These are phyloP conservation scores for Elongisporangium prolatum DNA, from an alignment of 352 stramenopile genomes.

Conservation along the genomic window DNA sequence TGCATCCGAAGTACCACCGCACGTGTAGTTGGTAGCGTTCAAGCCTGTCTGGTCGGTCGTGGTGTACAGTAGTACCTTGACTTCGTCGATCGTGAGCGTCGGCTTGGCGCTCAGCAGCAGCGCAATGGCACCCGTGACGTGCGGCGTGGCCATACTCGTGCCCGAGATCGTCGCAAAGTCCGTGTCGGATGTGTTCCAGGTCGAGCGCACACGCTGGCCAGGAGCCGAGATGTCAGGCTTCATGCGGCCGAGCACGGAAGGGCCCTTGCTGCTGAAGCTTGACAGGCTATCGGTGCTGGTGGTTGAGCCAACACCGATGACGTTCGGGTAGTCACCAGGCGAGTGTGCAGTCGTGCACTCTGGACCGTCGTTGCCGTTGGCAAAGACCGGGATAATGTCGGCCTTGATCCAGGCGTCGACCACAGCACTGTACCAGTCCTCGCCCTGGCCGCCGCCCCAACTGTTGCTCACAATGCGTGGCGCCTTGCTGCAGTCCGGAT, in stretches of 20 bases:
- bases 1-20: slow-evolving; percentile 22
- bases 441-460: slow-evolving; percentile 31
- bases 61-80: slow-evolving; percentile 8
- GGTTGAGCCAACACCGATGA: slow-evolving; percentile 32
- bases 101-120: slow-evolving; percentile 12
- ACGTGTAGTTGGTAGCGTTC: slow-evolving; percentile 12
- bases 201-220: slow-evolving; percentile 9
- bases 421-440: slow-evolving; percentile 25
- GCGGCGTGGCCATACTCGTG: slow-evolving; percentile 13
- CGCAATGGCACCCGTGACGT: slow-evolving; percentile 10
- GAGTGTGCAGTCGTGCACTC: slow-evolving; percentile 20
- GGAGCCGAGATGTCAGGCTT: slow-evolving; percentile 27
- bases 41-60: slow-evolving; percentile 5
- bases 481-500: slow-evolving; percentile 36
- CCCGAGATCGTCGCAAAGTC: slow-evolving; percentile 5
- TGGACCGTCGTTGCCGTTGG: slow-evolving; percentile 35
- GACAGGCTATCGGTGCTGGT: slow-evolving; percentile 12
- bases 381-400: slow-evolving; percentile 52
- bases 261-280: slow-evolving; percentile 22
- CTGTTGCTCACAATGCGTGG: slow-evolving; percentile 58
- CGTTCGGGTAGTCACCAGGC: slow-evolving; percentile 22
- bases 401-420: slow-evolving; percentile 40
- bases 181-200: slow-evolving; percentile 2
- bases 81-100: slow-evolving; percentile 11
- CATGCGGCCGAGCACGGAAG: slow-evolving; percentile 7